A percentile compares a stretch with the other conserved stretches of the same genome.
Conservation (phyloP, 2,329 filamentous ascomycete species). For the Paecilomyces sp. region DNA sequence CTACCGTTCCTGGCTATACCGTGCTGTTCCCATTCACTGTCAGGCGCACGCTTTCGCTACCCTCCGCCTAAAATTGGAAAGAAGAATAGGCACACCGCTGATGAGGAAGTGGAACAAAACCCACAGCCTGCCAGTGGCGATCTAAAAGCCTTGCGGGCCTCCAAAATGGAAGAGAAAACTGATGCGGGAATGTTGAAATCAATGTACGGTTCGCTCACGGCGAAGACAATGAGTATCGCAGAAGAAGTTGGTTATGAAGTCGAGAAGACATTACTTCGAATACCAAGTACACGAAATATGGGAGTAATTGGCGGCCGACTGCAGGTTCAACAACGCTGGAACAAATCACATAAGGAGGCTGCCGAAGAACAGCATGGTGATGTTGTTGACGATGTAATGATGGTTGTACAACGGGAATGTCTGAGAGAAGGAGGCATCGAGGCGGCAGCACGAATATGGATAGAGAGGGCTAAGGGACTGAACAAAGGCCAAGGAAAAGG, state of each 20-base stretch:
- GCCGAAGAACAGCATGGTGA: slow-evolving; percentile 41
- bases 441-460: slow-evolving; percentile 43
- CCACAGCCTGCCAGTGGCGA: slow-evolving; percentile 31
- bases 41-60: slow-evolving; percentile 63
- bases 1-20: slow-evolving; percentile 89
- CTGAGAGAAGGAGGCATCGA: slow-evolving; percentile 36
- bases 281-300: slow-evolving; percentile 85
- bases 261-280: slow-evolving; percentile 80
- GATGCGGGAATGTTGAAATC: slow-evolving; percentile 46
- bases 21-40: slow-evolving; percentile 85
- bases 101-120: slow-evolving; percentile 10
- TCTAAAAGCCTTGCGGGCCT: slow-evolving; percentile 30
- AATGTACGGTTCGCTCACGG: slow-evolving; percentile 75
- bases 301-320: slow-evolving; percentile 63
- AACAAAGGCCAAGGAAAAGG: slow-evolving; percentile 39
- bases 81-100: slow-evolving; percentile 23
- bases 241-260: slow-evolving; percentile 65
- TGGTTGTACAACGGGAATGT: slow-evolving; percentile 53
- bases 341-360: slow-evolving; percentile 17
- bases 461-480: slow-evolving; percentile 43
- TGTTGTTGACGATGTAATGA: slow-evolving; percentile 52
- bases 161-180: slow-evolving; percentile 25
- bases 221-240: slow-evolving; percentile 66
- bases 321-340: slow-evolving; percentile 9
- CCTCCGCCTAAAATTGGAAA: slow-evolving; percentile 16